Evolutionary conservation across 257 asterid genomes (phyloP).

Genomic region (Ligustrum vulgare): DNA sequence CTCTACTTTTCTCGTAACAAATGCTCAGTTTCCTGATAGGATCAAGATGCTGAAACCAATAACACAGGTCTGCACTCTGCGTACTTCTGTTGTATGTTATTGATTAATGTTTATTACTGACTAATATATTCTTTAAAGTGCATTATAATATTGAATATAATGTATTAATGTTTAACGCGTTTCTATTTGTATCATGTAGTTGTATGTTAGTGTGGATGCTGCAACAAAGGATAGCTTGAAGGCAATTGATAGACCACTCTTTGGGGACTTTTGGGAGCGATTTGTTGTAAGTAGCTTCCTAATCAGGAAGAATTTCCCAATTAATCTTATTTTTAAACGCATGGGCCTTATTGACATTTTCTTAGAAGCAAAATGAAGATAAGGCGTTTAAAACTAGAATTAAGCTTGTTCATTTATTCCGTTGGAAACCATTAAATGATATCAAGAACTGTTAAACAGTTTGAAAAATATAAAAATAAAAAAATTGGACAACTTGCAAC

Average conservation of each 20-base stretch:
- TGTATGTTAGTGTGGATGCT: slow-evolving; percentile 98
- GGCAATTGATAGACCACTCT: slow-evolving; percentile 96
- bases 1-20: slow-evolving; percentile 95
- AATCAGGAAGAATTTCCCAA: slow-evolving; percentile 1
- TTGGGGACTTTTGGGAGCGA: slow-evolving; percentile 99
- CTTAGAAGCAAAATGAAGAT: not conserved
- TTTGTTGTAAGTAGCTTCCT: slow-evolving; percentile 61
- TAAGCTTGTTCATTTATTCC: not conserved
- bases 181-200: slow-evolving; percentile 48
- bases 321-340: slow-evolving; percentile 15
- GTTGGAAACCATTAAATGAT: not conserved
- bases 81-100: slow-evolving; percentile 13
- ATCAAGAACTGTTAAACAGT: not conserved
- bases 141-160: slow-evolving; percentile 14
- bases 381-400: not conserved
- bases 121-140: slow-evolving; percentile 16
- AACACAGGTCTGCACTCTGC: slow-evolving; percentile 71
- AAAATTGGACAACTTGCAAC: not conserved
- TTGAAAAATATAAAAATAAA: not conserved
- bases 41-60: slow-evolving; percentile 68
- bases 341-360: not conserved
- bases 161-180: slow-evolving; percentile 20
- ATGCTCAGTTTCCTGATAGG: slow-evolving; percentile 96
- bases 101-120: slow-evolving; percentile 19
- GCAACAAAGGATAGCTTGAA: slow-evolving; percentile 97